Evolutionary conservation across 2,329 filamentous ascomycete genomes (phyloP), one percentile per base, ranked within the genome.

Genomic region (Lecanicillium sp.): DNA sequence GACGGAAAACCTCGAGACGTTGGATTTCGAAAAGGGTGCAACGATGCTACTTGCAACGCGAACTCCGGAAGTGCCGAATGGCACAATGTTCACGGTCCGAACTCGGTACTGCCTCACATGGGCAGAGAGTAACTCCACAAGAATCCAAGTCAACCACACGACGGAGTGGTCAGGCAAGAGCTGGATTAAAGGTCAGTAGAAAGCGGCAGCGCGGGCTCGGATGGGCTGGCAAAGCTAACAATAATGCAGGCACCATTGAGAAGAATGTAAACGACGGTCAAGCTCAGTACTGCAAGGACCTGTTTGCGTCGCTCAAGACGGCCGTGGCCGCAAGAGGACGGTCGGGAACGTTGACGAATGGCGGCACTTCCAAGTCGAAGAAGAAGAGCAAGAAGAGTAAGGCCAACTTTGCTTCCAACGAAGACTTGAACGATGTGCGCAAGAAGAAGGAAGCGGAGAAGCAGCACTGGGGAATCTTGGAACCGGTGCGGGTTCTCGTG

Each of bases 151-250:
- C 65, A 96, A 83, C 49, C 96, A 87, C 58, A 83, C 80, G 3
- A 85, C 96, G 31, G 94, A 98, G 55, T 98, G 94, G 94, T 82
- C 83, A 4, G 89, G 89, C 51, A 98, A 97, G 71, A 96, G 89
- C 66, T 98, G 92, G 92, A 67, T 98, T 33, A 96, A 92, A 68
- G 87, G 89, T 94, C 68, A 57, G 69, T 55, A 5, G n/a, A 12
- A 15, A 12, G 9, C 15, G 22, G 10, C 22, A 37, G 14, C 11
- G 15, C 27, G 13, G 19, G 34, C 22, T 25, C 39, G 17, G 6
- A 6, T 22, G 11, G 4, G 36, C 17, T 20, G 33, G 34, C 28
- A 37, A 46, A 22, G 46, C 40, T 25, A 46, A 70, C 42, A 25
- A 15, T 36, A 37, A 31, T 27, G 11, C 48, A 95, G 88, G 85